Evolutionary conservation across 139 green algal species (phyloP).

Genomic region (Haematococcus lacustris): DNA sequence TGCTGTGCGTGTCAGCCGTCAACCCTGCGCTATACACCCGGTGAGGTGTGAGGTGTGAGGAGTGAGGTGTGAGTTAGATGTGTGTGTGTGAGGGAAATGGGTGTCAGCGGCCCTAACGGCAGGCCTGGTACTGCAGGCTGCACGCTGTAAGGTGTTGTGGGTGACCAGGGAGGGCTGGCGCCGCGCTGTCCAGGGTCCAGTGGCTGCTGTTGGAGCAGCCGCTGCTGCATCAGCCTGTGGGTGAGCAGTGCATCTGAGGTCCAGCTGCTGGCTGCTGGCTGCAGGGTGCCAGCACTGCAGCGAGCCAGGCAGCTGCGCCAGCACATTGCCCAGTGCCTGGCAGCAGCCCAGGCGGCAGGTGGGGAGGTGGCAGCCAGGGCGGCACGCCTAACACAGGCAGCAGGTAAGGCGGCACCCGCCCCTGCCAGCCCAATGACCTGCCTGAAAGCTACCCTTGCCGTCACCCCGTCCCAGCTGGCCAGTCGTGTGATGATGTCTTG

Average conservation of each 20-base stretch:
- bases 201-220: neutral
- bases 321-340: neutral
- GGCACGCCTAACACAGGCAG: neutral
- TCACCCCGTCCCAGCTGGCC: neutral
- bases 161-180: neutral
- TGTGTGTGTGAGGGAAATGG: too few species aligned
- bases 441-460: neutral
- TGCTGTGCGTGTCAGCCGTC: slow-evolving; percentile 45
- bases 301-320: neutral
- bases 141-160: neutral
- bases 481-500: neutral
- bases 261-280: neutral
- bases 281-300: slow-evolving; percentile 1
- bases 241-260: neutral
- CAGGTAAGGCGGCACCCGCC: neutral
- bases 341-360: neutral
- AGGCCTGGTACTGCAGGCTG: neutral
- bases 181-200: neutral
- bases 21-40: slow-evolving; percentile 37
- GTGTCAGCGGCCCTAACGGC: too few species aligned
- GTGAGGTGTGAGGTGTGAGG: too few species aligned
- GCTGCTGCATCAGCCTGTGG: neutral
- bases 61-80: too few species aligned
- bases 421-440: too few species aligned
- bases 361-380: neutral